Evolutionary conservation across 2,329 filamentous ascomycete species (phyloP), one percentile per base, ranked within the genome.

Genomic region (Colletotrichum cuscutae): DNA sequence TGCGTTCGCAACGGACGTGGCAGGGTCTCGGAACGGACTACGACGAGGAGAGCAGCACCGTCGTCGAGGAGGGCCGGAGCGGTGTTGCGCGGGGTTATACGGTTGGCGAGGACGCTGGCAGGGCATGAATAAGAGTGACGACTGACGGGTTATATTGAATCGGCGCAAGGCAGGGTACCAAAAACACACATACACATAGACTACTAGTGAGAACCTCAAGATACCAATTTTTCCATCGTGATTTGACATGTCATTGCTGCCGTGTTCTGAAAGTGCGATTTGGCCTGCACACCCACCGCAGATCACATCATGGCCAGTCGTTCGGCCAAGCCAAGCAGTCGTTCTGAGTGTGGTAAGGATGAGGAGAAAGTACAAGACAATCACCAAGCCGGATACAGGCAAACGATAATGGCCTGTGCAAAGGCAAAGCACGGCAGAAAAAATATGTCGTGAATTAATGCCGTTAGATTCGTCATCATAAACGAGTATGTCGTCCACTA

Each of bases 21-120:
- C 93, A 93, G 79, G 97, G 97, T 0, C 83, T 99, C 28, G 97
- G 97, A 0, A 97, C 91, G 74, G 97, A 99, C 80, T 97, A 95
- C 77, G 86, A 88, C 82, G 84, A 84, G 15, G 87, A 89, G 65
- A 84, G 85, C n/a, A 85, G 93, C 68, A 92, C 93, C 1, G 81
- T 89, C 22, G 89, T 99, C 70, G 95, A 98, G 79, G 92, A 98
- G 82, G 92, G 97, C 1, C 89, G 95, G 75, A 93, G 92, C 76
- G 97, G 97, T 19, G 91, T 98, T 69, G 97, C 97, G 42, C 91
- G 94, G 78, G 97, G 96, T 0, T 99, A 99, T 84, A 90, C 87
- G 0, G 93, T 97, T 65, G 94, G 93, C 8, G 89, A 91, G 24
- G 86, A 85, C 61, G 77, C 77, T 15, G 15, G 58, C 32, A 60